phyloP scores from a whole-genome alignment of 2,329 filamentous ascomycete species.

The Cercospora janseana region DNA sequence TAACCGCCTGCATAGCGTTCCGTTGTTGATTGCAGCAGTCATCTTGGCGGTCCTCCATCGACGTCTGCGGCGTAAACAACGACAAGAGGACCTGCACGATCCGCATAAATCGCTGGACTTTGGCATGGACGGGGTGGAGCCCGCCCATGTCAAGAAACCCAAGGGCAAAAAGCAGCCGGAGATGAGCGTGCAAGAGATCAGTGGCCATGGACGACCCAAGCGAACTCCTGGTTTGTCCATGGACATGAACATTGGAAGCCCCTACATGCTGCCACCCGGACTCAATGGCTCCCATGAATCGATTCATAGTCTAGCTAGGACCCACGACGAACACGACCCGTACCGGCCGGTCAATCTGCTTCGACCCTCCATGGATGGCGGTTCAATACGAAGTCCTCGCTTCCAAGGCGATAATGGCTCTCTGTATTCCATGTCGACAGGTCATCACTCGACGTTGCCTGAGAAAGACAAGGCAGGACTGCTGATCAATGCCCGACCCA shows the following conservation, averaged over 20 bases:
- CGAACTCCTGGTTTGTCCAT: constrained; percentile 35
- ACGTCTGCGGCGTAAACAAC: constrained; percentile 68
- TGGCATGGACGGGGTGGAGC: constrained; percentile 61
- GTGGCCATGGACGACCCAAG: constrained; percentile 52
- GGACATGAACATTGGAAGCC: constrained; percentile 71
- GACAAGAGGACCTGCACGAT: constrained; percentile 76
- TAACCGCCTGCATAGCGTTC: constrained; percentile 60
- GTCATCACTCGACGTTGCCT: constrained; percentile 40
- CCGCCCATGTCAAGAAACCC: constrained; percentile 34
- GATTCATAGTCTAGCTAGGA: constrained; percentile 77
- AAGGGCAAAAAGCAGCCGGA: constrained; percentile 47
- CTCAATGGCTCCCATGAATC: constrained; percentile 80
- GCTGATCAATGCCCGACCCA: constrained; percentile 56
- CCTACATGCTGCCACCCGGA: constrained; percentile 88
- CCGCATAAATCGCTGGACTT: constrained; percentile 92
- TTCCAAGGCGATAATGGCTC: constrained; percentile 46
- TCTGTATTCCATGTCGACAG: constrained; percentile 52
- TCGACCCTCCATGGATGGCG: constrained; percentile 45
- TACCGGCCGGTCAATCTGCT: constrained; percentile 68
- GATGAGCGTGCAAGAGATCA: constrained; percentile 56
- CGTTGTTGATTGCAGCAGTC: constrained; percentile 63
- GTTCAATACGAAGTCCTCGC: constrained; percentile 23
- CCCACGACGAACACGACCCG: constrained; percentile 74
- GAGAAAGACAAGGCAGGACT: constrained; percentile 47
- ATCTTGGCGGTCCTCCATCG: constrained; percentile 77